Evolutionary conservation across 306 rosid genomes (phyloP), one percentile per base, ranked within the genome.

Genomic region (Albizia julibrissin): DNA sequence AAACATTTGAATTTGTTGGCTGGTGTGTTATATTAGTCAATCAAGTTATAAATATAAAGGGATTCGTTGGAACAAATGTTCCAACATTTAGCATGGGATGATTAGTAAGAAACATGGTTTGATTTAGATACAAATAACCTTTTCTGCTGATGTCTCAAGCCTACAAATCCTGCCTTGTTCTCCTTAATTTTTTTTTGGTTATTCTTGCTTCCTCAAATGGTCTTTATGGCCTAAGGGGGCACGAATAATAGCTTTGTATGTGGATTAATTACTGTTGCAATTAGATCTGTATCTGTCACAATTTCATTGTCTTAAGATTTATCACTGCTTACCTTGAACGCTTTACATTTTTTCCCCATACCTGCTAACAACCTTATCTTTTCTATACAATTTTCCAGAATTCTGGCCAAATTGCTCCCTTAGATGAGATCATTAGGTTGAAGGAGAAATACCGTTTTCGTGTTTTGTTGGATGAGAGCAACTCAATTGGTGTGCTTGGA

Each of bases 401-500:
- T 83, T 96, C 99, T 87, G 98, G 99, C 72, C 97, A 92, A 88
- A 91, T 96, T 77, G 97, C 97, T 83, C 98, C 97, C 65, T 84
- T 96, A 50, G 93, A 92, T 19, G 92, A 93, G 89, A 96, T 96
- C 85, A 91, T 93, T 83, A 89, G 83, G 82, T 83, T 96, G 94
- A 96, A 96, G 90, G 99, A 96, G 91, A 87, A 91, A 84, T 90
- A 91, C 71, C 84, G 79, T 1, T 96, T 96, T 74, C 99, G 98
- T 72, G 94, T 92, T 87, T 85, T 92, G 86, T 78, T 96, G 91
- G 99, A 96, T 76, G 99, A 93, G 88, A 96, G 98, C 92, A 96
- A 96, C 89, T 96, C 99, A 13, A 80, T 96, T 83, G 99, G 99
- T 58, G 99, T 92, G 85, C 97, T 96, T 79, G 98, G 99, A 81